These are phyloP conservation scores for Calonectria montana DNA, from an alignment of 2,329 filamentous ascomycete species.

Conservation along the genomic window DNA sequence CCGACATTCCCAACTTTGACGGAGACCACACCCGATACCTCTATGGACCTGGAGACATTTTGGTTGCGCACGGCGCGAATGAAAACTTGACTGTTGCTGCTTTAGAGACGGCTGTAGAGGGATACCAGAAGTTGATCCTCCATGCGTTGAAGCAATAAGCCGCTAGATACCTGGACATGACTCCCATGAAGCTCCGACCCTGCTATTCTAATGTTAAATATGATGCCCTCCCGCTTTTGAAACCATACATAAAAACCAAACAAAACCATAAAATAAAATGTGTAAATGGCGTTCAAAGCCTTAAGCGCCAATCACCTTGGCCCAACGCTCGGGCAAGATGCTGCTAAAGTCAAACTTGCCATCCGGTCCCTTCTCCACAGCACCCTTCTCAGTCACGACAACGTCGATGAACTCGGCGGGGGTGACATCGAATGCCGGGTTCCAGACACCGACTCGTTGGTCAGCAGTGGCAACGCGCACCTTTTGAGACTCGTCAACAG, in stretches of 20 bases:
- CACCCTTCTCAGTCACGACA: constrained; percentile 92
- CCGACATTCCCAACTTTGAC: constrained; percentile 84
- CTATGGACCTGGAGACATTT: constrained; percentile 78
- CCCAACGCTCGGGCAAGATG: constrained; percentile 68
- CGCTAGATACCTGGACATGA: constrained; percentile 12
- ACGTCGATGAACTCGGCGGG: constrained; percentile 90
- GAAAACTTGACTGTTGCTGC: constrained; percentile 83
- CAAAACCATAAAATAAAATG: constrained; percentile 8
- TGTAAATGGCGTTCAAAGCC: not conserved
- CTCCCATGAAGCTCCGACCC: constrained; percentile 10
- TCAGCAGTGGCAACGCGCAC: constrained; percentile 84
- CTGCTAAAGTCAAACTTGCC: constrained; percentile 75
- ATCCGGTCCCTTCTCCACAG: constrained; percentile 79
- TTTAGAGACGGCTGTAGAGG: constrained; percentile 81
- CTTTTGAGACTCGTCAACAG: constrained; percentile 70
- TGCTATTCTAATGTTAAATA: constrained; percentile 40
- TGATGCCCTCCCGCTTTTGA: constrained; percentile 30
- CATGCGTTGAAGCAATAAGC: constrained; percentile 58
- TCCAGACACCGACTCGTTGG: constrained; percentile 88
- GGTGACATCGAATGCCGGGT: constrained; percentile 96
- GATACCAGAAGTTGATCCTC: constrained; percentile 78
- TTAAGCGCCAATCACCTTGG: constrained; percentile 43
- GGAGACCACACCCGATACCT: constrained; percentile 75
- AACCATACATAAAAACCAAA: constrained; percentile 14
- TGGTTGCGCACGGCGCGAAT: constrained; percentile 88